Conservation (phyloP, 2,329 filamentous ascomycete species). For the Paraphoma chrysanthemicola region DNA sequence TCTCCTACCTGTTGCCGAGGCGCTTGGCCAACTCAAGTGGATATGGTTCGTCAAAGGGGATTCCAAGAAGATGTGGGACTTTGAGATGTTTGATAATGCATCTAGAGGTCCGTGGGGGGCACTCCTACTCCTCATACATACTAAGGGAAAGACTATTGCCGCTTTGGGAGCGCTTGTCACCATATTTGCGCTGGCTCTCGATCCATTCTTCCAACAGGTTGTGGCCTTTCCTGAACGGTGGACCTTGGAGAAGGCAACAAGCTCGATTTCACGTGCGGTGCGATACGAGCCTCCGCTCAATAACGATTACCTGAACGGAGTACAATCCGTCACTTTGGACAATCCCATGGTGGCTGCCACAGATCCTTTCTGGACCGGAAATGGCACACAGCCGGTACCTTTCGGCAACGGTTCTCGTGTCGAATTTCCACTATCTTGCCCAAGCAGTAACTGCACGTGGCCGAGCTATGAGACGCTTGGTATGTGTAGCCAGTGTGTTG, state of each 20-base stretch:
- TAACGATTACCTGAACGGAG: background rate
- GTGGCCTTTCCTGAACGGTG: constrained; percentile 32
- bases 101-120: constrained; percentile 37
- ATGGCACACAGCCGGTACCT: constrained; percentile 23
- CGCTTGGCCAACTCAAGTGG: constrained; percentile 46
- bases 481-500: constrained; percentile 31
- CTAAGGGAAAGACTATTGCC: constrained; percentile 27
- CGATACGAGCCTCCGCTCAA: constrained; percentile 8
- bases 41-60: constrained; percentile 39
- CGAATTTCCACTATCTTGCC: constrained; percentile 35
- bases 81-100: constrained; percentile 45
- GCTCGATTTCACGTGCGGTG: constrained; percentile 16
- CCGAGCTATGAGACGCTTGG: constrained; percentile 31
- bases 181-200: constrained; percentile 22
- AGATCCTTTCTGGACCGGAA: constrained; percentile 16
- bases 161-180: constrained; percentile 32
- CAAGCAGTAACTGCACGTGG: constrained; percentile 40
- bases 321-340: background rate
- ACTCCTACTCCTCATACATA: constrained; percentile 19
- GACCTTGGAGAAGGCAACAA: constrained; percentile 10
- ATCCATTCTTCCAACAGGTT: constrained; percentile 44
- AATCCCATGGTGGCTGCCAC: constrained; percentile 3
- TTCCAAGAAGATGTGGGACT: constrained; percentile 43
- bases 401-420: constrained; percentile 34
- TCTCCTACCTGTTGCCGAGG: constrained; percentile 36